A percentile compares a stretch with the other conserved stretches of the same genome.
Evolutionary conservation across 2,329 filamentous ascomycete species (phyloP).

Genomic region (Ceratocystis eucalypticola): DNA sequence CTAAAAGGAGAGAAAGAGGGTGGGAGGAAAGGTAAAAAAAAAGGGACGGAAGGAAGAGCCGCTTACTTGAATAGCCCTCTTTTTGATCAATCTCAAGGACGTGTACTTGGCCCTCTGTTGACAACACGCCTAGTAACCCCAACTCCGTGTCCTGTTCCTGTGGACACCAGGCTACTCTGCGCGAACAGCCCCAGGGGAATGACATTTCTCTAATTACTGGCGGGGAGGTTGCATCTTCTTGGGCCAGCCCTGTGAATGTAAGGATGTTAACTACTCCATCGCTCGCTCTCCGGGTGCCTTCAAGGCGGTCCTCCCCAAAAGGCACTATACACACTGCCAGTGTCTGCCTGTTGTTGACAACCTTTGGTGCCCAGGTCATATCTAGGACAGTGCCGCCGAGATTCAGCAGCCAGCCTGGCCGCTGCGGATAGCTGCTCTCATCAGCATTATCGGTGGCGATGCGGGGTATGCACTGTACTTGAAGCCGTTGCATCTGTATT

Average conservation of each 20-base stretch:
- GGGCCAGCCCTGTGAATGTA: conserved; percentile 30
- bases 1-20: not conserved
- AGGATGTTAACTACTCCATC: conserved; percentile 41
- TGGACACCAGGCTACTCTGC: conserved; percentile 42
- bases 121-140: conserved; percentile 37
- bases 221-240: conserved; percentile 25
- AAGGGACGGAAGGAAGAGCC: not conserved
- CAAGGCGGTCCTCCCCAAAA: conserved; percentile 35
- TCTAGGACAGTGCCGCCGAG: conserved; percentile 39
- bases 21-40: not conserved
- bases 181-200: conserved; percentile 38
- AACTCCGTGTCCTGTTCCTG: conserved; percentile 27
- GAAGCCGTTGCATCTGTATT: conserved; percentile 24
- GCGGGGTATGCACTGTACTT: conserved; percentile 16
- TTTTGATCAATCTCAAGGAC: conserved; percentile 32
- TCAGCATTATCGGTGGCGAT: conserved; percentile 19
- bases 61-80: conserved; percentile 22
- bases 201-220: conserved; percentile 34
- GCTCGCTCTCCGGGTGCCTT: conserved; percentile 29
- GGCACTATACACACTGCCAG: conserved; percentile 41
- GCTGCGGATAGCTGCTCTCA: conserved; percentile 20
- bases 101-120: conserved; percentile 37
- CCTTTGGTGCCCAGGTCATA: conserved; percentile 39
- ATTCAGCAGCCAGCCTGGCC: conserved; percentile 41
- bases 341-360: conserved; percentile 29